A percentile compares a stretch with the other conserved stretches of the same genome.
Evolutionary conservation across 2,329 filamentous ascomycete species (phyloP).

Genomic region (Ilyonectria robusta): DNA sequence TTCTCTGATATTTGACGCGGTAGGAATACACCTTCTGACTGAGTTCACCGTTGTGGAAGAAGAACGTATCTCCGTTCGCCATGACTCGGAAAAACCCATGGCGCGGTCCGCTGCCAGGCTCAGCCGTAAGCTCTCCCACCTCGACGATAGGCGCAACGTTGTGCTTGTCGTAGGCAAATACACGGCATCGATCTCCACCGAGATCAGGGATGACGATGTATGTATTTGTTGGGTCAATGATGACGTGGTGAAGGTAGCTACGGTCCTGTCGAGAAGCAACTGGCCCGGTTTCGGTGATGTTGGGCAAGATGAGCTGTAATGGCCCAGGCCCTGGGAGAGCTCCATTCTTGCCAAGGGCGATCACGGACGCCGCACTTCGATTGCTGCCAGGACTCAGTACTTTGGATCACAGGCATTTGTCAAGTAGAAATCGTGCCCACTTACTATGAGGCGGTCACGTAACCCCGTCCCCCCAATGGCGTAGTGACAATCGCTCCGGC

Average conservation of each 20-base stretch:
- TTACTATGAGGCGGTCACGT: constrained; percentile 42
- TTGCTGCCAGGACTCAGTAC: constrained; percentile 26
- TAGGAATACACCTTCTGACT: constrained; percentile 45
- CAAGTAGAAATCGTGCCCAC: constrained; percentile 5
- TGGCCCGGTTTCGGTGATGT: constrained; percentile 35
- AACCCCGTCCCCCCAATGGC: constrained; percentile 34
- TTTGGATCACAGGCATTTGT: too few species aligned
- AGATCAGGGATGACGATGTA: constrained; percentile 42
- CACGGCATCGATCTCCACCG: constrained; percentile 38
- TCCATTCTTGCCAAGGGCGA: constrained; percentile 34
- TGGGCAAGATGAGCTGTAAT: constrained; percentile 38
- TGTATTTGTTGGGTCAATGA: constrained; percentile 40
- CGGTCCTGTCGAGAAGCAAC: constrained; percentile 40
- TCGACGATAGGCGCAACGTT: constrained; percentile 38
- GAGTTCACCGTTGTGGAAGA: constrained; percentile 44
- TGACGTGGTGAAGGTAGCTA: constrained; percentile 45
- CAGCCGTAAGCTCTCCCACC: constrained; percentile 31
- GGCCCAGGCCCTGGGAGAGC: constrained; percentile 32
- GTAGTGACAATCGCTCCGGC: constrained; percentile 37
- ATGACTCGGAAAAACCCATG: constrained; percentile 43
- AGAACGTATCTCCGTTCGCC: constrained; percentile 39
- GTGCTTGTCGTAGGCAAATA: constrained; percentile 40
- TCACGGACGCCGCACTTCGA: constrained; percentile 32
- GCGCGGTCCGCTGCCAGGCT: constrained; percentile 37
- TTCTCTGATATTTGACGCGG: constrained; percentile 35